Percentiles rank a stretch among this genome's conserved stretches.
phyloP scores from a whole-genome alignment of 1,284 basidiomycete species.

The Agroathelia rolfsii region DNA sequence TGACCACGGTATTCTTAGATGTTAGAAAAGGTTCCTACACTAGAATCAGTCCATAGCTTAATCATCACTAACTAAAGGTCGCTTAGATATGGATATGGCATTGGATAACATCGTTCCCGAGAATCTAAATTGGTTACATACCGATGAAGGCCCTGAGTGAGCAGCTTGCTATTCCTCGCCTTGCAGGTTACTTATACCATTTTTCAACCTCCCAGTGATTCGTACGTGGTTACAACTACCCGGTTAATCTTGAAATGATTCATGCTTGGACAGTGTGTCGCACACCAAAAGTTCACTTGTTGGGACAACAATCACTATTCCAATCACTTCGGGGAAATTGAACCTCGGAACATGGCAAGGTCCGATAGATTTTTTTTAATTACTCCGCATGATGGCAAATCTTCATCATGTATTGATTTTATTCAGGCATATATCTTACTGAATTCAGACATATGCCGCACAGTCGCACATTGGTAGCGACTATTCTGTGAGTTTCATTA shows the following conservation, averaged over 20 bases:
- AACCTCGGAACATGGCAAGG: conserved; percentile 92
- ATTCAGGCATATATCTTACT: conserved; percentile 67
- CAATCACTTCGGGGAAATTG: conserved; percentile 74
- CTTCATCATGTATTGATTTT: too few species aligned
- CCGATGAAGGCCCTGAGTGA: conserved; percentile 85
- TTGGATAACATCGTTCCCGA: conserved; percentile 86
- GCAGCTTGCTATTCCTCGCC: conserved; percentile 24
- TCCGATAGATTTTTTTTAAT: conserved; percentile 13
- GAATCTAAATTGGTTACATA: conserved; percentile 77
- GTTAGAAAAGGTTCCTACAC: conserved; percentile 58
- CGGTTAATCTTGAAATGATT: conserved; percentile 6
- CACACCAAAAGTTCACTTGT: conserved; percentile 85
- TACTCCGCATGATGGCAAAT: neutral
- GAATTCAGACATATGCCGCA: conserved; percentile 70
- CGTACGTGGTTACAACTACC: conserved; percentile 39
- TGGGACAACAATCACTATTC: conserved; percentile 74
- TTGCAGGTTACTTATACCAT: conserved; percentile 6
- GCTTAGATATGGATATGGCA: conserved; percentile 79
- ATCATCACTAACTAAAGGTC: too few species aligned
- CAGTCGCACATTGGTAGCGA: conserved; percentile 68
- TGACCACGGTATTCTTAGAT: too few species aligned
- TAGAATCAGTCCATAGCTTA: too few species aligned
- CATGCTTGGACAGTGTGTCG: conserved; percentile 50
- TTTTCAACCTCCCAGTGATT: conserved; percentile 40
- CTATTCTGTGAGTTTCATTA: conserved; percentile 52